Evolutionary conservation across 2,329 filamentous ascomycete genomes (phyloP).

Genomic region (Fusarium keratoplasticum): DNA sequence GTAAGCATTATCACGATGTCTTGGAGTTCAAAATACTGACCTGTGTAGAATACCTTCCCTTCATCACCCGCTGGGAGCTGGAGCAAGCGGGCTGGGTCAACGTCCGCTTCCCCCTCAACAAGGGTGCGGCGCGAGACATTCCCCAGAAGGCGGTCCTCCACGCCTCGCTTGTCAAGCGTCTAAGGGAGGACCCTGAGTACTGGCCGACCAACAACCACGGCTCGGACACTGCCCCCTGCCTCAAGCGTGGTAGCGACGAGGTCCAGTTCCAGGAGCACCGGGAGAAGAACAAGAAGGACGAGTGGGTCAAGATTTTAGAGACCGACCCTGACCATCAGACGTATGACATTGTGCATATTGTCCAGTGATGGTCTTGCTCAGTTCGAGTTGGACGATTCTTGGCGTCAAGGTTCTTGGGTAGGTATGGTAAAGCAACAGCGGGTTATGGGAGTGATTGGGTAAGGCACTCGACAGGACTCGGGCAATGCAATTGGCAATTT

Average conservation of each 20-base stretch:
- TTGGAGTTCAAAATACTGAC: not conserved
- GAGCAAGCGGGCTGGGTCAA: slow-evolving; percentile 47
- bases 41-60: slow-evolving; percentile 52
- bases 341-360: slow-evolving; percentile 19
- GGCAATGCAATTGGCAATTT: not conserved
- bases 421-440: not conserved
- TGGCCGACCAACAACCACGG: slow-evolving; percentile 51
- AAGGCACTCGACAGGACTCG: not conserved
- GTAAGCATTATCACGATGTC: slow-evolving; percentile 41
- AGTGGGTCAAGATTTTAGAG: slow-evolving; percentile 2
- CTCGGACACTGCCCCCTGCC: slow-evolving; percentile 45
- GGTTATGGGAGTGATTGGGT: not conserved
- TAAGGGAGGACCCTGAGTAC: slow-evolving; percentile 46
- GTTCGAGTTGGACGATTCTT: not conserved
- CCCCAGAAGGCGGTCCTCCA: slow-evolving; percentile 54
- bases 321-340: slow-evolving; percentile 31
- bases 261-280: slow-evolving; percentile 4
- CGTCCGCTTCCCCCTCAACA: slow-evolving; percentile 53
- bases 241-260: slow-evolving; percentile 39
- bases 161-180: slow-evolving; percentile 51
- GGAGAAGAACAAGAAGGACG: not conserved
- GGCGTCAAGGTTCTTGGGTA: not conserved
- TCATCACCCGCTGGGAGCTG: slow-evolving; percentile 56
- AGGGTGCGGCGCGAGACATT: slow-evolving; percentile 52
- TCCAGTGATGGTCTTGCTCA: not conserved